Conservation (phyloP, 1,284 basidiomycete genomes). For the Tilletia walkeri region DNA sequence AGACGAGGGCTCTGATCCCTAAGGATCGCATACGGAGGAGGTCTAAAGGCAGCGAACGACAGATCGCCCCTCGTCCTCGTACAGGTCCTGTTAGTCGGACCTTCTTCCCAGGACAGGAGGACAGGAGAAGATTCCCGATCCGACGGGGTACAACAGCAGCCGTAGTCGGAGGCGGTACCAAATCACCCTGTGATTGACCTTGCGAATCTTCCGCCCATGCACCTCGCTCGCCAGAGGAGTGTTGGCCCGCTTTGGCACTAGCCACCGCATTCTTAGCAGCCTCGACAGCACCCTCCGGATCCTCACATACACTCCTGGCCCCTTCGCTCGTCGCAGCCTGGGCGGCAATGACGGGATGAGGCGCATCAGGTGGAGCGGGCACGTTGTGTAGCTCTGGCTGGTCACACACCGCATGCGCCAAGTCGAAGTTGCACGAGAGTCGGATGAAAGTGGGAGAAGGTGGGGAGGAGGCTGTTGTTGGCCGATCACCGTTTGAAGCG, state of each 20-base stretch:
- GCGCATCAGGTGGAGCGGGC: slow-evolving; percentile 1
- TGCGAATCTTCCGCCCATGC: neutral
- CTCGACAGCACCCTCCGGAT: slow-evolving; percentile 10
- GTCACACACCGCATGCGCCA: slow-evolving; percentile 10
- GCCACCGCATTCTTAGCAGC: slow-evolving; percentile 8
- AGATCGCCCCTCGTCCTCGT: slow-evolving; percentile 77
- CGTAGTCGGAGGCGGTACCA: neutral
- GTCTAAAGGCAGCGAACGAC: slow-evolving; percentile 76
- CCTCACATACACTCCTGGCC: neutral
- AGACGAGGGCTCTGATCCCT: slow-evolving; percentile 78
- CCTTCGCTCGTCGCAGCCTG: slow-evolving; percentile 13
- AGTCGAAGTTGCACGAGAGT: neutral
- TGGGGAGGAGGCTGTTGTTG: neutral
- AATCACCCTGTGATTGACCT: neutral
- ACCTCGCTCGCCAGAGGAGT: neutral
- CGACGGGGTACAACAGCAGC: slow-evolving; percentile 24
- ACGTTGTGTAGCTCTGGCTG: slow-evolving; percentile 14
- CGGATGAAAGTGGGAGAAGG: neutral
- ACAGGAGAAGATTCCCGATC: slow-evolving; percentile 84
- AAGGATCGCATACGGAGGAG: slow-evolving; percentile 72
- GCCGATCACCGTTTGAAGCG: neutral
- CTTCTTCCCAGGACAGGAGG: slow-evolving; percentile 95
- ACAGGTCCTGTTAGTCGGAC: slow-evolving; percentile 78
- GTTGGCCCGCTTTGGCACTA: neutral
- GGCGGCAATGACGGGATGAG: slow-evolving; percentile 16